Evolutionary conservation across 2,329 filamentous ascomycete genomes (phyloP).

Genomic region (Botrytis paeoniae): DNA sequence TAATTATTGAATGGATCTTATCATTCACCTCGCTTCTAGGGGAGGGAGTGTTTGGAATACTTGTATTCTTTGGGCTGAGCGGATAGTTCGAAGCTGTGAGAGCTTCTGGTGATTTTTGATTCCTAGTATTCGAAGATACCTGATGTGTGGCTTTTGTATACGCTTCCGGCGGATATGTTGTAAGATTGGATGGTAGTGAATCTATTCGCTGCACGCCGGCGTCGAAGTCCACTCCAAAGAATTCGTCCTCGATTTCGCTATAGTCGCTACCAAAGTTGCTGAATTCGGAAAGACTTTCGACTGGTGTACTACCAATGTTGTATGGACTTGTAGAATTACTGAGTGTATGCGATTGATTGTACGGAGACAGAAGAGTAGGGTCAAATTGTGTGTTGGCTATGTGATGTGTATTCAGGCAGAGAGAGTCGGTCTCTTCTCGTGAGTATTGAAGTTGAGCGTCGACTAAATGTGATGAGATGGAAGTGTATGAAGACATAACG

Average conservation of each 20-base stretch:
- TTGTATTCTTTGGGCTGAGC: conserved; percentile 34
- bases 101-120: conserved; percentile 24
- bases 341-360: conserved; percentile 30
- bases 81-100: conserved; percentile 31
- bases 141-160: conserved; percentile 26
- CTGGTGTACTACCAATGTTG: conserved; percentile 31
- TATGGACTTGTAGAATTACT: conserved; percentile 37
- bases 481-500: conserved; percentile 37
- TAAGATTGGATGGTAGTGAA: conserved; percentile 22
- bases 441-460: conserved; percentile 30
- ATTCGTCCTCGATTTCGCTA: conserved; percentile 35
- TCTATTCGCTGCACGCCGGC: conserved; percentile 32
- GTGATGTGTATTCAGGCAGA: conserved; percentile 29
- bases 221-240: conserved; percentile 39
- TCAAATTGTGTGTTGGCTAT: conserved; percentile 27
- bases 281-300: conserved; percentile 34
- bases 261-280: conserved; percentile 36
- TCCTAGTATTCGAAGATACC: conserved; percentile 22
- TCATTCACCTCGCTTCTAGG: conserved; percentile 28
- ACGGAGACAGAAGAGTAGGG: conserved; percentile 32
- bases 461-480: conserved; percentile 27
- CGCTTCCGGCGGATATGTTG: conserved; percentile 23
- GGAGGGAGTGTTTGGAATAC: conserved; percentile 32
- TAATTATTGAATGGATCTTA: conserved; percentile 24
- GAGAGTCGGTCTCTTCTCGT: conserved; percentile 29